Percentiles rank a stretch among this genome's conserved stretches.
Conservation (phyloP, 2,329 filamentous ascomycete species). For the Ophiostoma triangulosporum region DNA sequence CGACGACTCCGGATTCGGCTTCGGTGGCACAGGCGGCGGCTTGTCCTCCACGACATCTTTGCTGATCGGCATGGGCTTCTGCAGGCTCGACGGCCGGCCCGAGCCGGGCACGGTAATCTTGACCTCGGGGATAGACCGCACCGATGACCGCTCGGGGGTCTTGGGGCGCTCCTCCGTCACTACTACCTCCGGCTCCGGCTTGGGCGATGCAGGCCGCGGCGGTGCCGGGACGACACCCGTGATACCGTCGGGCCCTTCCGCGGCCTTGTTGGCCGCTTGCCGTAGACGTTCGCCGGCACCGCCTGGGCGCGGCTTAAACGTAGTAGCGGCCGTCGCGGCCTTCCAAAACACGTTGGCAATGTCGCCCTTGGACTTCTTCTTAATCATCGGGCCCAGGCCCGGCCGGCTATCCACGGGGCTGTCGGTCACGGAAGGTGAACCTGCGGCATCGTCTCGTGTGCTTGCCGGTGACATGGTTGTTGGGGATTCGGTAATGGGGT, state of each 20-base stretch:
- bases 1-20: slow-evolving; percentile 16
- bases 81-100: slow-evolving; percentile 27
- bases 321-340: slow-evolving; percentile 56
- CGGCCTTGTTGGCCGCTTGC: slow-evolving; percentile 41
- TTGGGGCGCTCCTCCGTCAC: slow-evolving; percentile 19
- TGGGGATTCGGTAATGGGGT: slow-evolving; percentile 10
- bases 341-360: slow-evolving; percentile 67
- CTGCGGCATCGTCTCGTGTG: background rate
- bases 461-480: too few species aligned
- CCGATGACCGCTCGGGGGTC: slow-evolving; percentile 22
- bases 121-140: slow-evolving; percentile 44
- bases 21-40: slow-evolving; percentile 16
- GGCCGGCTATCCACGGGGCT: slow-evolving; percentile 38
- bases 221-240: slow-evolving; percentile 78
- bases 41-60: slow-evolving; percentile 18
- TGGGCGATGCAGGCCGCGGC: slow-evolving; percentile 29
- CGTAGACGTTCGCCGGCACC: slow-evolving; percentile 72
- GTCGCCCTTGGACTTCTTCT: slow-evolving; percentile 57
- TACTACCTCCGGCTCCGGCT: slow-evolving; percentile 17
- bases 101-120: slow-evolving; percentile 40
- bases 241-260: slow-evolving; percentile 76
- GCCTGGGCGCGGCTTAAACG: slow-evolving; percentile 78
- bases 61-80: slow-evolving; percentile 14
- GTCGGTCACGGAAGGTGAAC: slow-evolving; percentile 10
- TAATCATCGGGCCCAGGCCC: slow-evolving; percentile 83